Base-by-base conservation (phyloP, 768 basidiomycete species). In the Chalciporus sphaerocephalus region DNA sequence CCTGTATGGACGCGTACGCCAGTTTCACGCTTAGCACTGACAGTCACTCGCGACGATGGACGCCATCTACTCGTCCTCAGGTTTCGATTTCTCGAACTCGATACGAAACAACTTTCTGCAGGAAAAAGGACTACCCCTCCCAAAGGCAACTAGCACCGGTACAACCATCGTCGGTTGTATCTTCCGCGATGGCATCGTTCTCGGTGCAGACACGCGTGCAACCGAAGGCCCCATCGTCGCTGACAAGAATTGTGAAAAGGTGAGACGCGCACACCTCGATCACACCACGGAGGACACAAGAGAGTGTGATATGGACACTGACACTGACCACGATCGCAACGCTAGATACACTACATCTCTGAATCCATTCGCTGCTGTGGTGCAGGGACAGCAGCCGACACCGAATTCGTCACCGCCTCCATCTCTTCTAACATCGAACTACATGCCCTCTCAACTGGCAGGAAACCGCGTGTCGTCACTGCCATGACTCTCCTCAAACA, bases 211-310 rank as follows among this genome's bases (percentile, higher is more conserved):
- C 67, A 99, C 96, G 1, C 78, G 95, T 57, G 94, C 96, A 4
- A 98, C 96, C 0, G 90, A 85, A 50, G 96, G 95, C 1, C 79
- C 80, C 18, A 97, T 98, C 53, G 91, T 99, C 21, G 92, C 92
- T 0, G 95, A 98, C 74, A 98, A 99, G 80, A 99, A 99, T 71
- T 99, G 96, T 69, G 96, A 98, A 74, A 99, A 99, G 87, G 95
- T 94, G 44, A 38, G 71, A 54, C 15, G 7, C 13, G 6, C 4
- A 6, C 17, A 2, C 27, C 18, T 2, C 12, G 5, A 2, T 6
- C 38, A 7, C 27, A n/a, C 24, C 16, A 1, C 4, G 30, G 30
- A n/a, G 15, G 30, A 32, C 15, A n/a, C 8, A 32, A 32, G 4
- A n/a, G n/a, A 28, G 12, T 28, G 27, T n/a, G 7, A 28, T 12